These are phyloP conservation scores for Saprolegnia parasitica DNA, from an alignment of 352 stramenopile genomes.

Conservation along the genomic window DNA sequence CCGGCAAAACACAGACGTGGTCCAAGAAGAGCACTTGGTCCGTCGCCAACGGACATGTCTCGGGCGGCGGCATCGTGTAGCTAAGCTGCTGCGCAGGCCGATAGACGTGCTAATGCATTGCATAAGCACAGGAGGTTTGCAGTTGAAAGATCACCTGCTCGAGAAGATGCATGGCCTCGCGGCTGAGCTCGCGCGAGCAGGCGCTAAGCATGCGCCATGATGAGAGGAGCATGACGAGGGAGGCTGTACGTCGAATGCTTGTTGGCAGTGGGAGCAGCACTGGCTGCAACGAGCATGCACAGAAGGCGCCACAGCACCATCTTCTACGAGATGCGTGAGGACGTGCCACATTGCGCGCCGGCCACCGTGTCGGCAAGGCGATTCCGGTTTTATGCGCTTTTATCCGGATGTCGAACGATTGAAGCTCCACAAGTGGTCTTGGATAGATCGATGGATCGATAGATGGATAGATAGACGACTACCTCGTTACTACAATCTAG, in stretches of 20 bases:
- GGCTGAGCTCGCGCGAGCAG: constrained; percentile 23
- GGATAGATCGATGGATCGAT: too few relatives aligned
- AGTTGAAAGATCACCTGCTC: constrained; percentile 4
- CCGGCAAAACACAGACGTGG: background rate
- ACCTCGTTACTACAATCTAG: too few relatives aligned
- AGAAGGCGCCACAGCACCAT: background rate
- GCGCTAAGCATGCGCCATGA: background rate
- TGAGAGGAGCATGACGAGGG: background rate
- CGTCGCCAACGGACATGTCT: constrained; percentile 6
- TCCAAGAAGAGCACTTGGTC: constrained; percentile 22
- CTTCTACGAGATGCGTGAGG: background rate
- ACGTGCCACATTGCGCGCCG: background rate
- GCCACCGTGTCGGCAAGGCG: background rate
- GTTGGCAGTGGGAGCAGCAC: background rate
- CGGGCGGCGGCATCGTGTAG: constrained; percentile 12
- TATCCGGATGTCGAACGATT: background rate
- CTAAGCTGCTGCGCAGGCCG: background rate
- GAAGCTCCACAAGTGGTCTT: too few relatives aligned
- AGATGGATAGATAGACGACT: too few relatives aligned
- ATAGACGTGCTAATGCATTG: constrained; percentile 15
- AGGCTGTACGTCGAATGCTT: background rate
- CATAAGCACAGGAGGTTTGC: background rate
- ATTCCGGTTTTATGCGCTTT: background rate
- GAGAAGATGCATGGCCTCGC: constrained; percentile 27
- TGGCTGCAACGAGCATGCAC: background rate